A percentile compares a stretch with the other conserved stretches of the same genome.
These are phyloP conservation scores for Globisporangium nunn DNA, from an alignment of 352 stramenopile species.

Conservation along the genomic window DNA sequence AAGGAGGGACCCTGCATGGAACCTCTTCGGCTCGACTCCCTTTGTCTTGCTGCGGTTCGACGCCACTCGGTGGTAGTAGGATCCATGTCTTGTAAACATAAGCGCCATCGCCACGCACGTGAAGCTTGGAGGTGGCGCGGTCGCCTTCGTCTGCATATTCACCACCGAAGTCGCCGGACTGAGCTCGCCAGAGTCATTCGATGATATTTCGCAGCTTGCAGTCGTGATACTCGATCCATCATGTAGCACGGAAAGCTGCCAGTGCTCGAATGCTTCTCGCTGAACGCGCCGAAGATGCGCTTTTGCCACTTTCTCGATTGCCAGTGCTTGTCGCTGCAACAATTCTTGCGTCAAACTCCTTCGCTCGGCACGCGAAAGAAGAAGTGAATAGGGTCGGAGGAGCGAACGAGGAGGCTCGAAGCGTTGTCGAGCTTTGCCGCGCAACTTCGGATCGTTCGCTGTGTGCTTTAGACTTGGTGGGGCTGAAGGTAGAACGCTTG, in stretches of 20 bases:
- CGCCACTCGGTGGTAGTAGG: constrained; percentile 12
- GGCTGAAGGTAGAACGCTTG: not conserved
- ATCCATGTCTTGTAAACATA: constrained; percentile 17
- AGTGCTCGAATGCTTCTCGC: constrained; percentile 6
- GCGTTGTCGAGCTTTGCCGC: not conserved
- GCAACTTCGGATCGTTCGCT: not conserved
- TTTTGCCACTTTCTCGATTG: constrained; percentile 1
- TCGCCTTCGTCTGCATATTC: not conserved
- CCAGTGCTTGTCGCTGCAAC: not conserved
- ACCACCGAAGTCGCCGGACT: not conserved
- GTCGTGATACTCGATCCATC: not conserved
- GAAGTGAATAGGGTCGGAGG: not conserved
- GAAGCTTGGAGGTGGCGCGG: constrained; percentile 20
- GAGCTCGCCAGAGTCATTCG: not conserved
- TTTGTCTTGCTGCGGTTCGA: not conserved
- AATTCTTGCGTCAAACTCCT: not conserved
- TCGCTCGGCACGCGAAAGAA: not conserved
- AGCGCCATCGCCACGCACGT: constrained; percentile 34
- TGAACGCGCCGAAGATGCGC: constrained; percentile 1
- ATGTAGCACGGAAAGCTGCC: constrained; percentile 3
- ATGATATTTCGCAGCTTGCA: not conserved
- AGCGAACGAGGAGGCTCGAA: not conserved
- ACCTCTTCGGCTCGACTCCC: not conserved
- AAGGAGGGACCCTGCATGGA: constrained; percentile 1
- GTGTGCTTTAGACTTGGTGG: not conserved